A percentile compares a stretch with the other conserved stretches of the same genome.
phyloP scores from a whole-genome alignment of 2,329 filamentous ascomycete species.

The Neonectria hederae region DNA sequence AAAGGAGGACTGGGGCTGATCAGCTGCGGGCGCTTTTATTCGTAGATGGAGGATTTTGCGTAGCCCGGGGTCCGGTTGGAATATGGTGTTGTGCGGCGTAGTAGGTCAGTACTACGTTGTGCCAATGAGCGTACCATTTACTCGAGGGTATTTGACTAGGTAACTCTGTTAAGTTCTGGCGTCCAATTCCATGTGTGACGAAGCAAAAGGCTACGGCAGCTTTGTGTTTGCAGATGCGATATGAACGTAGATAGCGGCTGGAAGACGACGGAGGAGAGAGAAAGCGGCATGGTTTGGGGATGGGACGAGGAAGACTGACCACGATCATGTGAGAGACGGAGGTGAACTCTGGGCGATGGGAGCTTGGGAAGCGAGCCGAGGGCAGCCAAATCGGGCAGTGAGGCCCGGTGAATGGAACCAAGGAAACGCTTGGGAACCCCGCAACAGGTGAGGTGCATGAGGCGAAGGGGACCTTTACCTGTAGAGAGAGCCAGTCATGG shows the following conservation, averaged over 20 bases:
- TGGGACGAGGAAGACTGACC: constrained; percentile 1
- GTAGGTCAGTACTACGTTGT: not conserved
- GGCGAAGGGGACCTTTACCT: not conserved
- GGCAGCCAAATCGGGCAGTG: constrained; percentile 29
- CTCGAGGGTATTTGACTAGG: not conserved
- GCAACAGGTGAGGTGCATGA: constrained; percentile 15
- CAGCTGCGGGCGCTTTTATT: constrained; percentile 9
- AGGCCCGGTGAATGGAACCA: constrained; percentile 27
- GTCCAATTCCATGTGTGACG: not conserved
- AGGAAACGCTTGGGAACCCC: constrained; percentile 12
- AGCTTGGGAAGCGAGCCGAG: constrained; percentile 25
- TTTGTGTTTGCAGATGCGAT: not conserved
- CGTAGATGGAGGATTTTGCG: not conserved
- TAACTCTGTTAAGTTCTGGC: not conserved
- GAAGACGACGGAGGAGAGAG: not conserved
- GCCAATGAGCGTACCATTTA: not conserved
- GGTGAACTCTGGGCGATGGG: not conserved
- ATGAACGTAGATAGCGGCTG: not conserved
- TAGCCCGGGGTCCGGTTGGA: not conserved
- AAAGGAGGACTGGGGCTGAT: constrained; percentile 9
- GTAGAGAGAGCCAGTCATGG: too few relatives aligned
- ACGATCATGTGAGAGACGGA: constrained; percentile 29
- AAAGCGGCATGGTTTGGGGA: constrained; percentile 1
- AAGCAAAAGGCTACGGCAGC: not conserved
- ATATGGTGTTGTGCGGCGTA: constrained; percentile 11